Evolutionary conservation across 1,139 yeast species (phyloP), one percentile per base, ranked within the genome.

Genomic region (Kodamaea sp.): DNA sequence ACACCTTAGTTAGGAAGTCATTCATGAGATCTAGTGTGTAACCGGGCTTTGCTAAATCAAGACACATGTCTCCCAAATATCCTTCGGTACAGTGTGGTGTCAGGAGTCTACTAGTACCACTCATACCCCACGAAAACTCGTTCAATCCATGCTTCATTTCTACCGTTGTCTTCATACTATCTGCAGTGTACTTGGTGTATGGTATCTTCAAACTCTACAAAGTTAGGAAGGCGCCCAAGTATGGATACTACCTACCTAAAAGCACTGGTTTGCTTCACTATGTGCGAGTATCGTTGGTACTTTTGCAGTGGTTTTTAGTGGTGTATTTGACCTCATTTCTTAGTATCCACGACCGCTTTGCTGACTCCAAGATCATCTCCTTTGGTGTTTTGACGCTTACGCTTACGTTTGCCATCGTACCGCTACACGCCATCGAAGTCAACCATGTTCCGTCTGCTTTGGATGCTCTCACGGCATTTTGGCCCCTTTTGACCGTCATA

Each of bases 121-220:
- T 46, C 24, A 59, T 56, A 2, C 57, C 61, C 4, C 40, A 51
- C 16, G 66, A 66, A 4, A 78, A 77, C 49, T 80, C 83, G 0
- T 57, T 80, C 44, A 77, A 74, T 37, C 83, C 83, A 2, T 78
- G 84, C 44, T 73, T 79, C 44, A 39, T 77, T 3, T 54, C 73
- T 3, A 32, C 56, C 14, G 29, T 61, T 3, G 49, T 58, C 30
- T 42, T 41, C 1, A 25, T 32, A 2, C 35, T 54, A 7, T 42
- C 68, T 0, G 23, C 22, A 3, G 7, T 30, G 5, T 40, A 26
- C 26, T 29, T 42, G 1, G 15, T 60, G 1, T 22, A 53, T 7
- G 72, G 76, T 23, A 22, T 48, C 5, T 21, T 39, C 15, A 70
- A 63, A 36, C 44, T 70, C 13, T 8, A 42, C 33, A 43, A 15